Evolutionary conservation across 2,329 filamentous ascomycete species (phyloP).

Genomic region (Pseudogymnoascus sp.): DNA sequence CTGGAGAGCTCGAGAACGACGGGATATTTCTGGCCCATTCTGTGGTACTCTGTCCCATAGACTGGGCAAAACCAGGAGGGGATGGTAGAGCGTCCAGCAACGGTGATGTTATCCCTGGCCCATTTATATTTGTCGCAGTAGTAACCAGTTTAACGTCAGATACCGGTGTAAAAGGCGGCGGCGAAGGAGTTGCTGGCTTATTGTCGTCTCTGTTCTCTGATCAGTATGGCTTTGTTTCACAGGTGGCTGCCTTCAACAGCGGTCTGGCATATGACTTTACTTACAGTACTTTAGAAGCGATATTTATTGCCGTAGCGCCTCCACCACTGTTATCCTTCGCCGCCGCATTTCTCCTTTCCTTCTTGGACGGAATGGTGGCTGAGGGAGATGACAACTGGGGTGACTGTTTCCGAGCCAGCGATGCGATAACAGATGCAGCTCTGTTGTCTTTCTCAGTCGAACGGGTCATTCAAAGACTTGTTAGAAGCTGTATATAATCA

Average conservation of each 20-base stretch:
- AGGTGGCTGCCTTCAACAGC: not conserved
- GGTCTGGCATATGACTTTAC: slow-evolving; percentile 12
- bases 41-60: slow-evolving; percentile 26
- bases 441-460: slow-evolving; percentile 28
- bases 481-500: not conserved
- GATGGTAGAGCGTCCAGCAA: slow-evolving; percentile 27
- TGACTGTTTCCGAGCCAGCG: slow-evolving; percentile 19
- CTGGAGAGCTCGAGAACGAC: slow-evolving; percentile 34
- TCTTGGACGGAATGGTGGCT: slow-evolving; percentile 24
- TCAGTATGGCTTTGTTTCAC: slow-evolving; percentile 12
- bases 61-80: slow-evolving; percentile 21
- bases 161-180: slow-evolving; percentile 16
- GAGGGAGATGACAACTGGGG: slow-evolving; percentile 22
- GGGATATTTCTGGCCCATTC: slow-evolving; percentile 40
- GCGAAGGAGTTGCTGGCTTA: slow-evolving; percentile 13
- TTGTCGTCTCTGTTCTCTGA: slow-evolving; percentile 18
- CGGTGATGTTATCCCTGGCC: slow-evolving; percentile 22
- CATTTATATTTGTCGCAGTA: slow-evolving; percentile 18
- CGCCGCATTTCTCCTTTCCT: slow-evolving; percentile 29
- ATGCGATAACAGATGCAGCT: slow-evolving; percentile 17
- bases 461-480: slow-evolving; percentile 30
- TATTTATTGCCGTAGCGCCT: slow-evolving; percentile 27
- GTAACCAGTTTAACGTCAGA: slow-evolving; percentile 23
- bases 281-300: slow-evolving; percentile 26
- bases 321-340: slow-evolving; percentile 25